Conservation (phyloP, 768 basidiomycete species). For the Cyclocybe aegerita region DNA sequence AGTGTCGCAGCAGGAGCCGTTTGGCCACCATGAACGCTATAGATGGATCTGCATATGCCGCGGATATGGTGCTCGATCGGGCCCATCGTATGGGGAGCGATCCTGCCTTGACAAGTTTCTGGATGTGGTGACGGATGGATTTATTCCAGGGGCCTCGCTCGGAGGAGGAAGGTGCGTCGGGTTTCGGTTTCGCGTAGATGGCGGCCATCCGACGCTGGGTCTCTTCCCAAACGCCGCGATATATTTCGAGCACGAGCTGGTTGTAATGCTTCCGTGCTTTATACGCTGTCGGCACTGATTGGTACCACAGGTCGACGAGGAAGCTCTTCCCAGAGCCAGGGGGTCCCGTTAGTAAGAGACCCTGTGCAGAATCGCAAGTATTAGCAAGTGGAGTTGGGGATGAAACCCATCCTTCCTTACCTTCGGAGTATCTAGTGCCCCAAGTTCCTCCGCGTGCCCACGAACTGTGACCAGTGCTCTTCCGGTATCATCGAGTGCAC, state of each 20-base stretch:
- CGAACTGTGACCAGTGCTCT: slow-evolving; percentile 24
- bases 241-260: slow-evolving; percentile 54
- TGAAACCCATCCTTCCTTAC: slow-evolving; percentile 23
- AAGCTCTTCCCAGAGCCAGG: slow-evolving; percentile 57
- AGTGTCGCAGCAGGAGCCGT: slow-evolving; percentile 43
- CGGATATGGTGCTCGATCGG: slow-evolving; percentile 12
- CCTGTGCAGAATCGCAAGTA: slow-evolving; percentile 25
- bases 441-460: slow-evolving; percentile 52
- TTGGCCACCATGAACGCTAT: slow-evolving; percentile 46
- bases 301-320: slow-evolving; percentile 55
- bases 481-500: slow-evolving; percentile 15
- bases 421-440: slow-evolving; percentile 49
- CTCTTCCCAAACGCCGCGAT: slow-evolving; percentile 53
- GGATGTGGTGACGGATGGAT: slow-evolving; percentile 25
- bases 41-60: slow-evolving; percentile 28
- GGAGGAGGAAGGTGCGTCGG: not conserved
- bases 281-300: slow-evolving; percentile 48
- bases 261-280: slow-evolving; percentile 60
- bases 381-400: not conserved
- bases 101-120: slow-evolving; percentile 29
- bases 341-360: slow-evolving; percentile 49
- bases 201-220: slow-evolving; percentile 37
- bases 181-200: not conserved
- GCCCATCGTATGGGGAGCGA: slow-evolving; percentile 28
- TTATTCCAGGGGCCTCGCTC: slow-evolving; percentile 25